Base-by-base conservation (phyloP, 345 rosid species). In the Carallia brachiata region DNA sequence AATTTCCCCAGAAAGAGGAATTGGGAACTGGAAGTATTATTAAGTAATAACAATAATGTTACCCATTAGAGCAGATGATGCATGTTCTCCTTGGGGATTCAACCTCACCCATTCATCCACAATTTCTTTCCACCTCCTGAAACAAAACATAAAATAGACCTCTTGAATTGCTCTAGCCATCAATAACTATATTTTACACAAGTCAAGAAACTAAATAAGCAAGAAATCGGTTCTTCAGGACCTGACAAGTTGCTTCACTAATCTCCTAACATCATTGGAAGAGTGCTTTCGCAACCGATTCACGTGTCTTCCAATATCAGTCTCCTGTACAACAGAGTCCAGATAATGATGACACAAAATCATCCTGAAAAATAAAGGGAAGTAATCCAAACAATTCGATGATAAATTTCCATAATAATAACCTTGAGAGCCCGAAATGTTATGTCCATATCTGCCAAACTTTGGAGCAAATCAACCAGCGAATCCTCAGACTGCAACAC, bases 391-490 rank as follows among this genome's bases (percentile, higher is more conserved):
- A 50, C 63, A 13, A 34, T 17, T 8, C 0, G 60, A 66, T 17
- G 28, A 65, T 12, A 28, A 40, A 6, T 15, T n/a, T 32, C 31
- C n/a, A n/a, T n/a, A n/a, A 34, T 65, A 52, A 57, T 48, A 64
- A 92, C 97, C 97, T 92, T 76, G 59, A 96, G 96, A 68, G 98
- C 96, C 78, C 88, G 84, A 72, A 90, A 96, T 63, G 98, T 96
- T 32, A 96, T 88, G 75, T 96, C 98, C 98, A 90, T 96, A 61
- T 92, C 97, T 0, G 93, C 94, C 68, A 96, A 86, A 80, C 83
- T 86, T 82, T 92, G 99, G 81, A 96, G 99, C 85, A 96, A 77
- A 80, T 89, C 93, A 69, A 92, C 85, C 80, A 92, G 67, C 66
- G 88, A 72, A 75, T 96, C 99, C 79, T 92, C 98, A 70, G 96